phyloP scores from a whole-genome alignment of 2,329 filamentous ascomycete species.

The Diaporthe australafricana region DNA sequence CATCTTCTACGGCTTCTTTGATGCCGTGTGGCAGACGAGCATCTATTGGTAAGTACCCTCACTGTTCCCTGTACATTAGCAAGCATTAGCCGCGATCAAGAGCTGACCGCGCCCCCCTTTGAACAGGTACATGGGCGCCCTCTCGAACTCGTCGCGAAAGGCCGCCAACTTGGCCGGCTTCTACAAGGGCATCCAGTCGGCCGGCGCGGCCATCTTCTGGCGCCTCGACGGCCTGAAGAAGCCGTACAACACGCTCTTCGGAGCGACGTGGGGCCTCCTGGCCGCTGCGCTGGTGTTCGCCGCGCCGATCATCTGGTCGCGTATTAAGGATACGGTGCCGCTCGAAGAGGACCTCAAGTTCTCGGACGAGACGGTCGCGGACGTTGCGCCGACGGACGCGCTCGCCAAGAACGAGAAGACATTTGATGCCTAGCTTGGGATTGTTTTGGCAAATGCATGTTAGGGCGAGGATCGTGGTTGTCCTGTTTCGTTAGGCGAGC shows the following conservation, averaged over 20 bases:
- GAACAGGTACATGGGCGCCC: slow-evolving; percentile 89
- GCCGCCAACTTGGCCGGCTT: slow-evolving; percentile 85
- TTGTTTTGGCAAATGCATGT: background rate
- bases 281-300: slow-evolving; percentile 80
- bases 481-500: background rate
- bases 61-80: no score
- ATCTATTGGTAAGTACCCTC: slow-evolving; percentile 88
- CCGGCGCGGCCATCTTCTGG: slow-evolving; percentile 82
- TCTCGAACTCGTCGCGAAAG: slow-evolving; percentile 93
- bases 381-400: slow-evolving; percentile 61
- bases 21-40: slow-evolving; percentile 89
- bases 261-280: slow-evolving; percentile 78
- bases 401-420: slow-evolving; percentile 43
- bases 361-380: slow-evolving; percentile 83
- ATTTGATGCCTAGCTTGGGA: slow-evolving; percentile 22
- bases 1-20: slow-evolving; percentile 91
- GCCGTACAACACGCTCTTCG: slow-evolving; percentile 79
- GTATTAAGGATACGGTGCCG: slow-evolving; percentile 84
- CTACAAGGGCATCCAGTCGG: slow-evolving; percentile 77
- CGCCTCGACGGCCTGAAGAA: slow-evolving; percentile 72
- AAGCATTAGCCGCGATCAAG: background rate
- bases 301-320: slow-evolving; percentile 80
- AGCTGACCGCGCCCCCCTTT: background rate
- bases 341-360: slow-evolving; percentile 87
- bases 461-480: background rate